A percentile compares a stretch with the other conserved stretches of the same genome.
These are phyloP conservation scores for Spergularia azorica DNA, from an alignment of 179 eudicot genomes.

Conservation along the genomic window DNA sequence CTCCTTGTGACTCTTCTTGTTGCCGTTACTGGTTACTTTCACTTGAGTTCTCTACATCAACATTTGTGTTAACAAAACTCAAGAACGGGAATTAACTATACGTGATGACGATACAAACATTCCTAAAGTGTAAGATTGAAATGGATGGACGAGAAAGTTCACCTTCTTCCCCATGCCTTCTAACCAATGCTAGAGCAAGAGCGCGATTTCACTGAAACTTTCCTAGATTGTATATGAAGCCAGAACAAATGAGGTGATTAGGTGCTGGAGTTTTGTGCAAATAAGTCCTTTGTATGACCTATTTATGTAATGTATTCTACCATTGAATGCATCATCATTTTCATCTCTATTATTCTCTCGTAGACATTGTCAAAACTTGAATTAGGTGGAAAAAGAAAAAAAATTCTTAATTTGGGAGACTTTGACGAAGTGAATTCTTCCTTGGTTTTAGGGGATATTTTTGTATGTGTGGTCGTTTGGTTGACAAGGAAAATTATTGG, in stretches of 20 bases:
- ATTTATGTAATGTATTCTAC: conserved; percentile 10
- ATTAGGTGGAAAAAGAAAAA: background rate
- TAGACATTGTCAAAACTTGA: too few species aligned
- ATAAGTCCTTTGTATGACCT: background rate
- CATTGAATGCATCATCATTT: background rate
- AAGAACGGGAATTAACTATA: background rate
- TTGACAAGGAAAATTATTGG: too few species aligned
- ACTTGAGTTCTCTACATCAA: conserved; percentile 40
- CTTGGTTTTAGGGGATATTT: background rate
- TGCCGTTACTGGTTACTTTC: conserved; percentile 30
- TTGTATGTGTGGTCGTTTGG: too few species aligned
- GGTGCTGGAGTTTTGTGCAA: background rate
- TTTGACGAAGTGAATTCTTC: conserved; percentile 17
- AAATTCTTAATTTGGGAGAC: conserved; percentile 3
- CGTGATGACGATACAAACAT: background rate
- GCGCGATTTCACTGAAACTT: background rate
- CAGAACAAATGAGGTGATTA: background rate
- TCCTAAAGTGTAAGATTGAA: background rate
- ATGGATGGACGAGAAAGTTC: background rate
- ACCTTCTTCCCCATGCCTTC: conserved; percentile 37
- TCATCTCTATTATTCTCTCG: background rate
- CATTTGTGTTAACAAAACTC: too few species aligned
- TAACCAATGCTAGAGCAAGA: background rate
- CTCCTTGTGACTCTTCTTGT: conserved; percentile 30
- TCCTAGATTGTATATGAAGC: background rate